These are phyloP conservation scores for Phytophthora syringae DNA, from an alignment of 352 stramenopile genomes.

Conservation along the genomic window DNA sequence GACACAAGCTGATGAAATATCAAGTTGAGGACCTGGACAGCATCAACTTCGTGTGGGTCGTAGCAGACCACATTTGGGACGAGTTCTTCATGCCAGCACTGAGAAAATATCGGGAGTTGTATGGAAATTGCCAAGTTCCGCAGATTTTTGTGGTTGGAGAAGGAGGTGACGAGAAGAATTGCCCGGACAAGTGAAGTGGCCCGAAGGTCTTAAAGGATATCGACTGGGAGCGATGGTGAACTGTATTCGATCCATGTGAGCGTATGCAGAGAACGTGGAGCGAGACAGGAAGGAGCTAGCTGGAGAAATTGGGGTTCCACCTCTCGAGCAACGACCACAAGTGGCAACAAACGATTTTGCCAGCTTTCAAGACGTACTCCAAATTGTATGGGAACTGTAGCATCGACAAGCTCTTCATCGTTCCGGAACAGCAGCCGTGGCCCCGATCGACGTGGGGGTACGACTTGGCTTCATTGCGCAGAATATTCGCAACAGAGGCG, in stretches of 20 bases:
- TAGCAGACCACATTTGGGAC: slow-evolving; percentile 44
- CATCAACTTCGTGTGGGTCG: slow-evolving; percentile 52
- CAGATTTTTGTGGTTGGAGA: slow-evolving; percentile 47
- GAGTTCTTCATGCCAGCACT: slow-evolving; percentile 47
- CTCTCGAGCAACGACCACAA: slow-evolving; percentile 53
- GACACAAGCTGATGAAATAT: slow-evolving; percentile 25
- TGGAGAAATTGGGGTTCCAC: slow-evolving; percentile 57
- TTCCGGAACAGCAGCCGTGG: slow-evolving; percentile 48
- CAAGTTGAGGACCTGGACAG: slow-evolving; percentile 43
- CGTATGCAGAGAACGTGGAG: slow-evolving; percentile 41
- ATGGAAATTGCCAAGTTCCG: slow-evolving; percentile 49
- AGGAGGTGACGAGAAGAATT: slow-evolving; percentile 11
- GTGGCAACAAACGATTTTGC: slow-evolving; percentile 62
- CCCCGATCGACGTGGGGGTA: slow-evolving; percentile 39
- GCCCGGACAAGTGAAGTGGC: slow-evolving; percentile 33
- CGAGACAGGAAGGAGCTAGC: slow-evolving; percentile 36
- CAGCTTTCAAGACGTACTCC: slow-evolving; percentile 52
- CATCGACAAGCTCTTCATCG: slow-evolving; percentile 45
- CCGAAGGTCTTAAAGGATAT: slow-evolving; percentile 38
- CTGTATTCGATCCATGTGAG: slow-evolving; percentile 42
- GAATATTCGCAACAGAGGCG: slow-evolving; percentile 57
- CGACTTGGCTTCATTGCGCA: slow-evolving; percentile 61
- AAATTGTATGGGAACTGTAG: slow-evolving; percentile 50
- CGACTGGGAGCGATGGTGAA: slow-evolving; percentile 58
- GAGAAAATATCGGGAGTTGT: slow-evolving; percentile 38